phyloP scores from a whole-genome alignment of 1,284 basidiomycete genomes.

The Ceratobasidium sp. region DNA sequence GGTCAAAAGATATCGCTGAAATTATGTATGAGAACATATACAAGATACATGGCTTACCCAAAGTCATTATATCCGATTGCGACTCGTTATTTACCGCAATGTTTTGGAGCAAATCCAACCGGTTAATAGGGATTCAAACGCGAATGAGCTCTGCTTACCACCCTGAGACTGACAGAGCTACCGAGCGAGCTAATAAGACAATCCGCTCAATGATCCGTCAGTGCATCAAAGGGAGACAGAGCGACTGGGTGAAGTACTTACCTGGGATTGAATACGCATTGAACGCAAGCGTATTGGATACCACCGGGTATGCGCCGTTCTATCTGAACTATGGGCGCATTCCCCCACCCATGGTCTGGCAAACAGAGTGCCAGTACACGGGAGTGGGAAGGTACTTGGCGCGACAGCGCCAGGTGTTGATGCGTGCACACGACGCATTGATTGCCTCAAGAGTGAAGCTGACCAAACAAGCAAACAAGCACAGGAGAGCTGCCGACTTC shows the following conservation, averaged over 20 bases:
- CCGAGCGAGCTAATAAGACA: slow-evolving; percentile 57
- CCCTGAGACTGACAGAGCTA: slow-evolving; percentile 51
- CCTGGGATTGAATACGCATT: slow-evolving; percentile 60
- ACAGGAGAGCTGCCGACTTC: slow-evolving; percentile 33
- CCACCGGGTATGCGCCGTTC: slow-evolving; percentile 58
- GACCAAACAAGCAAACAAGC: slow-evolving; percentile 55
- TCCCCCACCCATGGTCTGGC: slow-evolving; percentile 53
- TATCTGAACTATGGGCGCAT: slow-evolving; percentile 56
- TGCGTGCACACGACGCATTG: slow-evolving; percentile 55
- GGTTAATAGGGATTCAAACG: slow-evolving; percentile 50
- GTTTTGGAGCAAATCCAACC: too few relatives aligned
- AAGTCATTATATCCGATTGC: slow-evolving; percentile 51
- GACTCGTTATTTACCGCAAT: slow-evolving; percentile 52
- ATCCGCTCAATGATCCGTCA: slow-evolving; percentile 60
- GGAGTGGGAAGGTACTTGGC: slow-evolving; percentile 54
- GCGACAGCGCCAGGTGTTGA: slow-evolving; percentile 52
- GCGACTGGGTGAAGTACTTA: slow-evolving; percentile 47
- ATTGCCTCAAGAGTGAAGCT: slow-evolving; percentile 28
- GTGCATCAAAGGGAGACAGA: slow-evolving; percentile 56
- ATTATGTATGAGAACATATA: slow-evolving; percentile 47
- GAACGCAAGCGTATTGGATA: slow-evolving; percentile 53
- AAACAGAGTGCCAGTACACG: slow-evolving; percentile 52
- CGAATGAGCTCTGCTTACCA: slow-evolving; percentile 54
- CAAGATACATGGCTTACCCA: slow-evolving; percentile 53
- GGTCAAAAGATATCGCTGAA: too few relatives aligned